Evolutionary conservation across 1,139 yeast genomes (phyloP).

Genomic region (Taphrina wiesneri): DNA sequence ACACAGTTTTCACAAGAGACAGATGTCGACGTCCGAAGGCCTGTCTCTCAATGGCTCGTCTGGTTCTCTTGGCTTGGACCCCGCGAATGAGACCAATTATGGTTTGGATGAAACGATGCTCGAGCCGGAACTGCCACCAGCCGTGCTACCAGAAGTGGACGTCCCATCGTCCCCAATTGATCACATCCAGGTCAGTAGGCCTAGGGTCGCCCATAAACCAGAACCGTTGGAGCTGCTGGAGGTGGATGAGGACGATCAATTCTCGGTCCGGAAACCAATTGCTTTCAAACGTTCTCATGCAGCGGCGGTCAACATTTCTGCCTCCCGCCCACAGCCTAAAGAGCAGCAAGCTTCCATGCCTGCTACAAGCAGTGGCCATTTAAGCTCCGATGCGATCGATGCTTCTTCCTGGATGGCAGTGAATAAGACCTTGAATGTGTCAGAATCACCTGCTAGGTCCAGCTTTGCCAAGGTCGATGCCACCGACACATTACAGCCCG

Average conservation of each 20-base stretch:
- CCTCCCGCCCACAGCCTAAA: constrained; percentile 30
- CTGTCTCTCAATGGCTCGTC: background rate
- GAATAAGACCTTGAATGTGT: constrained; percentile 16
- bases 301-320: constrained; percentile 36
- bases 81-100: background rate
- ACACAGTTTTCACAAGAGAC: background rate
- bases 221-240: background rate
- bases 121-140: constrained; percentile 6
- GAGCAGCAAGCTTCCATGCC: constrained; percentile 5
- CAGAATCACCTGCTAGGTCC: constrained; percentile 15
- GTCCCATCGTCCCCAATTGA: constrained; percentile 30
- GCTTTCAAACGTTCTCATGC: constrained; percentile 10
- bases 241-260: constrained; percentile 39
- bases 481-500: constrained; percentile 43
- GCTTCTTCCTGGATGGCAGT: constrained; percentile 36
- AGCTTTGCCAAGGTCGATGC: constrained; percentile 32
- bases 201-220: background rate
- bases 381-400: constrained; percentile 38
- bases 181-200: background rate
- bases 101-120: constrained; percentile 2
- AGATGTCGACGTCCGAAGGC: background rate
- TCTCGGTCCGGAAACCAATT: constrained; percentile 39
- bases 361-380: constrained; percentile 15
- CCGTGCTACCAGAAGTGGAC: background rate
- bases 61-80: background rate